A percentile compares a stretch with the other conserved stretches of the same genome.
These are phyloP conservation scores for Calycina marina DNA, from an alignment of 2,329 filamentous ascomycete species.

Conservation along the genomic window DNA sequence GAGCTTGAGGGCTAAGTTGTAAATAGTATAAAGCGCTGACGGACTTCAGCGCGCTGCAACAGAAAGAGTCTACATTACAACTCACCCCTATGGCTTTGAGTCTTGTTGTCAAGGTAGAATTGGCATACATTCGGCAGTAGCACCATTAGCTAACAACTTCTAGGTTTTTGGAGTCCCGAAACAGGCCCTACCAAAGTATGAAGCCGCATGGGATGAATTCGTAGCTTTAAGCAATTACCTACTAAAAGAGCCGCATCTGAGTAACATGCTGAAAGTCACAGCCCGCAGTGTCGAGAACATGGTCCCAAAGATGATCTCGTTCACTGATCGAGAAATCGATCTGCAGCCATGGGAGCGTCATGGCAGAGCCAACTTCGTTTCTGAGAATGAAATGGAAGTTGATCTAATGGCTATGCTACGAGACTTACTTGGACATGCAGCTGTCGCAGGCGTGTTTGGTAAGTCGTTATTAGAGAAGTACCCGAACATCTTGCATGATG, in stretches of 20 bases:
- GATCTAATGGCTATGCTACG: constrained; percentile 36
- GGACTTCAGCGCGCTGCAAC: constrained; percentile 11
- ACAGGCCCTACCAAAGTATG: constrained; percentile 13
- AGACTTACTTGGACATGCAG: constrained; percentile 38
- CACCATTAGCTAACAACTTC: constrained; percentile 4
- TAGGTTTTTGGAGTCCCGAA: constrained; percentile 20
- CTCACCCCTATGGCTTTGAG: constrained; percentile 11
- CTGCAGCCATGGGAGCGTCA: constrained; percentile 46
- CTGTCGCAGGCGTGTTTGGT: constrained; percentile 36
- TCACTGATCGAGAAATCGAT: constrained; percentile 43
- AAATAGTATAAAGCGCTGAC: constrained; percentile 6
- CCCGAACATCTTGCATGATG: constrained; percentile 35
- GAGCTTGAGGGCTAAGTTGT: neutral
- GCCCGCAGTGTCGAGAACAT: constrained; percentile 28
- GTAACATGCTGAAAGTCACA: constrained; percentile 25
- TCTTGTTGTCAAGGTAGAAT: constrained; percentile 11
- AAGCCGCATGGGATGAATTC: constrained; percentile 17
- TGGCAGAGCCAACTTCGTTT: constrained; percentile 28
- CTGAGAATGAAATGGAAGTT: constrained; percentile 33
- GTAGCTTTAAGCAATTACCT: constrained; percentile 25
- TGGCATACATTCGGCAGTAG: neutral
- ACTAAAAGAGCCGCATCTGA: constrained; percentile 31
- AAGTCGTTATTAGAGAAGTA: constrained; percentile 34
- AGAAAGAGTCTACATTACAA: constrained; percentile 13
- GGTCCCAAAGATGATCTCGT: constrained; percentile 42